Base-by-base conservation (phyloP, 2,329 filamentous ascomycete species). In the Cladophialophora chaetospira region DNA sequence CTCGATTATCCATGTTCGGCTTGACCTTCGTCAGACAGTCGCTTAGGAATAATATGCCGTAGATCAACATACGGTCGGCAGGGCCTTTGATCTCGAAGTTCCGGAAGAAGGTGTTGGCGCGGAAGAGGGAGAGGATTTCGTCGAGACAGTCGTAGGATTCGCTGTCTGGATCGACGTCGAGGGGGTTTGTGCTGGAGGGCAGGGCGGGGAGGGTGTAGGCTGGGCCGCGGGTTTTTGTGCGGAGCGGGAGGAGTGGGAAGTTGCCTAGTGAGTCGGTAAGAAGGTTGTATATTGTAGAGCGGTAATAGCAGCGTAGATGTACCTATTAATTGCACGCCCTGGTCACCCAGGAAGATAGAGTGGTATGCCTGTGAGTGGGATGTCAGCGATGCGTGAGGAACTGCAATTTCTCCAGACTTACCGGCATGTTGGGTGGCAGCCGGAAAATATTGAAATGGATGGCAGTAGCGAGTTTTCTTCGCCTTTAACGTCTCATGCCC, bases 61-160 rank as follows among this genome's bases (percentile, higher is more conserved):
- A 99, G 70, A 97, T 92, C 65, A 99, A 82, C 69, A 97, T 85
- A 36, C 94, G 84, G 76, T 99, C 94, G 57, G 94, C 93, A 23
- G 91, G 89, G 11, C 94, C 94, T 77, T 96, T 93, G 79, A 97
- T 96, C 81, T 97, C 94, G 69, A 99, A 99, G 82, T 97, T 99
- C 69, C 94, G 89, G 82, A 97, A 99, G 76, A 99, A 93, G 59
- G 93, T 97, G 80, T 99, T 97, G 68, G 94, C 93, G 64, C 94
- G 90, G 82, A 97, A 99, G 47, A 97, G 84, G 10, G 87, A 83
- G 53, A 99, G 83, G 49, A 95, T 86, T 79, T 99, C 94, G 77
- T 99, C 94, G 53, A 97, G 83, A 61, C 94, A 89, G 78, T 99
- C 94, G 81, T 97, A 97, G 69, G 88, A 92, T 74, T 96, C 91